These are phyloP conservation scores for grape (Vitis vinifera) DNA, from an alignment of 164 flowering plant genomes.

Conservation along the genomic window ASM3070453v1 NC_081809.1:26123501-26124000, in stretches of 20 bases:
- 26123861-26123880: no score
- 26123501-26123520: no score
- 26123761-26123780: slow-evolving; percentile 97
- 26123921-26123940: slow-evolving; percentile 73
- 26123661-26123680: slow-evolving; percentile 67
- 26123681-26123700: slow-evolving; percentile 91
- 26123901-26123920: slow-evolving; percentile 25
- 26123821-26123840: no score
- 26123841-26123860: no score
- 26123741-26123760: slow-evolving; percentile 92
- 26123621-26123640: slow-evolving; percentile 28
- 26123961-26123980: slow-evolving; percentile 65
- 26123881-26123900: no score
- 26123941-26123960: slow-evolving; percentile 67
- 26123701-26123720: slow-evolving; percentile 73
- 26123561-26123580: no score
- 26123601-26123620: no score
- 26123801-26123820: no score
- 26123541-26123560: no score
- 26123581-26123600: no score
- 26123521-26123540: no score
- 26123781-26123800: neutral
- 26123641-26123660: slow-evolving; percentile 68
- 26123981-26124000: slow-evolving; percentile 74
- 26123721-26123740: slow-evolving; percentile 78